Evolutionary conservation across 2,329 filamentous ascomycete species (phyloP).

Genomic region (Trichoderma lentiforme): DNA sequence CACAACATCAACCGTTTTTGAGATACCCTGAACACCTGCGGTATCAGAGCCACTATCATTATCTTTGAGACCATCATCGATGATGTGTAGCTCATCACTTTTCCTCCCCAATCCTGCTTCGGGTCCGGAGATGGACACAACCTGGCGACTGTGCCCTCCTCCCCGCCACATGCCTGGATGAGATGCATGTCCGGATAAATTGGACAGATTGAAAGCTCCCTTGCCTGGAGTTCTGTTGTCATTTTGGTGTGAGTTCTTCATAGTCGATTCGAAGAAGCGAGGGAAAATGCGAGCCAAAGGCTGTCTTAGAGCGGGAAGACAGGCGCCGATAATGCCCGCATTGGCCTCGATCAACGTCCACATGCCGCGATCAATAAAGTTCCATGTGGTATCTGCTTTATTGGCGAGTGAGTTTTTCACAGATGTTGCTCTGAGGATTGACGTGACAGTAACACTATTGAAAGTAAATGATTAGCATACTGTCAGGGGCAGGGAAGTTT

Average conservation of each 20-base stretch:
- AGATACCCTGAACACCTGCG: background rate
- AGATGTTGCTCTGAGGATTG: slow-evolving; percentile 37
- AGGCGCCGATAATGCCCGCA: slow-evolving; percentile 37
- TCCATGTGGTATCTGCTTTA: slow-evolving; percentile 31
- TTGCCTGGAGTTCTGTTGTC: background rate
- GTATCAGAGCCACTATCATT: background rate
- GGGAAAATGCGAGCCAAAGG: slow-evolving; percentile 22
- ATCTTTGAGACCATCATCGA: slow-evolving; percentile 28
- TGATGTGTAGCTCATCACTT: slow-evolving; percentile 10
- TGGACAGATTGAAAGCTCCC: background rate
- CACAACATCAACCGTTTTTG: slow-evolving; percentile 12
- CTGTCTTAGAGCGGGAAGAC: slow-evolving; percentile 30
- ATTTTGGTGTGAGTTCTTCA: slow-evolving; percentile 18
- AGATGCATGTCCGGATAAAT: background rate
- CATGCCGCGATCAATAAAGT: slow-evolving; percentile 25
- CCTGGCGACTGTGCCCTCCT: background rate
- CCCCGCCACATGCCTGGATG: slow-evolving; percentile 10
- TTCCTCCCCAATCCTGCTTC: background rate
- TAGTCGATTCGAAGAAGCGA: slow-evolving; percentile 20
- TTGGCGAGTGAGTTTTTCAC: slow-evolving; percentile 32
- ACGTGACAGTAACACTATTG: slow-evolving; percentile 32
- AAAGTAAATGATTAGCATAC: background rate
- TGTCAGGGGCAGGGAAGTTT: background rate
- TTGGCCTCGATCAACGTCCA: slow-evolving; percentile 40
- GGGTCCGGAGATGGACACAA: background rate